A percentile compares a stretch with the other conserved stretches of the same genome.
These are phyloP conservation scores for Calocybe gangraenosa DNA, from an alignment of 768 basidiomycete genomes.

Conservation along the genomic window DNA sequence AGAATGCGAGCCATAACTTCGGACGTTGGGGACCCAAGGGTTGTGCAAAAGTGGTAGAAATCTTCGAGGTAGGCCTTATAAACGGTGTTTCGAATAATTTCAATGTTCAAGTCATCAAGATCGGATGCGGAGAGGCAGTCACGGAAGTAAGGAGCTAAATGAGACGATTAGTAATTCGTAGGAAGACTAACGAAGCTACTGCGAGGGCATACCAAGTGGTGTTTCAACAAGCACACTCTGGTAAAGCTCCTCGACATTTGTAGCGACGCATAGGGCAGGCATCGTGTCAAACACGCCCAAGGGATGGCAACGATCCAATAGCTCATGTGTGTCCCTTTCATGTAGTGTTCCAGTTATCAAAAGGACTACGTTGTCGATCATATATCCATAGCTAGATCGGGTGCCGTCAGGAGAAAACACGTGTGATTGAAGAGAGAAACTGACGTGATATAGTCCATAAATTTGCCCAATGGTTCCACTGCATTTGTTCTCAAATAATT, in stretches of 20 bases:
- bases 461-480: constrained; percentile 85
- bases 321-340: constrained; percentile 95
- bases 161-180: constrained; percentile 2
- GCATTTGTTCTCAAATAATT: constrained; percentile 90
- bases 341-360: constrained; percentile 97
- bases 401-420: constrained; percentile 7
- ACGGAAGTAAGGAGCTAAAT: constrained; percentile 88
- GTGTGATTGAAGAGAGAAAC: constrained; percentile 25
- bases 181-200: not conserved
- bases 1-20: constrained; percentile 93
- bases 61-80: constrained; percentile 99
- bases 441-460: constrained; percentile 97
- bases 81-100: constrained; percentile 98
- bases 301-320: constrained; percentile 95
- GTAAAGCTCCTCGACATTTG: constrained; percentile 97
- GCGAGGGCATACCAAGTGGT: constrained; percentile 72
- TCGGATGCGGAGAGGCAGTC: constrained; percentile 94
- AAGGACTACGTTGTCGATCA: constrained; percentile 99
- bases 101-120: constrained; percentile 97
- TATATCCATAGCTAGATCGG: constrained; percentile 82
- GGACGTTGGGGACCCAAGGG: constrained; percentile 79
- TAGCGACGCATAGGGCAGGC: constrained; percentile 98
- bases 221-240: constrained; percentile 97
- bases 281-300: constrained; percentile 97
- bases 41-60: constrained; percentile 80